Percentiles rank a stretch among this genome's conserved stretches.
phyloP scores from a whole-genome alignment of 139 green algal species.

The Monoraphidium neglectum region DNA sequence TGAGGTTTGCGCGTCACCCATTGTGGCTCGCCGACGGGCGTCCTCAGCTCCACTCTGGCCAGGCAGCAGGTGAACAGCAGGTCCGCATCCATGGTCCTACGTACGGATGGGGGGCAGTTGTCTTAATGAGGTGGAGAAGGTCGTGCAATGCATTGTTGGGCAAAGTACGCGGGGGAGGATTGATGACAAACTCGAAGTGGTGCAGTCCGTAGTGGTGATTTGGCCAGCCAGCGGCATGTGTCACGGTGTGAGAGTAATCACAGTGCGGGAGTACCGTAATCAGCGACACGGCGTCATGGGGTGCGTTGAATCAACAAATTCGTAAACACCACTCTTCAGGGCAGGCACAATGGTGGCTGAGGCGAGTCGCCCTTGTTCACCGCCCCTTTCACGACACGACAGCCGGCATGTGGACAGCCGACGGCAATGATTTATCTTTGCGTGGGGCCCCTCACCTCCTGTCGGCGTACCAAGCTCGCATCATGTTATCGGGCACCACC shows the following conservation, averaged over 20 bases:
- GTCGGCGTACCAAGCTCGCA: constrained; percentile 65
- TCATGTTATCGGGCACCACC: constrained; percentile 83
- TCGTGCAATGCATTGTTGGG: too few species aligned
- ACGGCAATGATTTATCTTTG: too few species aligned
- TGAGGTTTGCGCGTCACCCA: background rate
- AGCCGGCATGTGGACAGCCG: too few species aligned
- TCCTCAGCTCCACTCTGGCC: constrained; percentile 78
- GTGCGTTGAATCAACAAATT: background rate
- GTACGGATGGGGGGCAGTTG: too few species aligned
- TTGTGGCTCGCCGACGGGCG: constrained; percentile 57
- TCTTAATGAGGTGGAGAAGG: too few species aligned
- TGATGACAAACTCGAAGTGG: constrained; percentile 21
- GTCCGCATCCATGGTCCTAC: constrained; percentile 76
- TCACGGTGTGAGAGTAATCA: constrained; percentile 79
- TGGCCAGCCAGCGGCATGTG: constrained; percentile 72
- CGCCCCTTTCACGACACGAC: background rate
- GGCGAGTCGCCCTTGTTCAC: background rate
- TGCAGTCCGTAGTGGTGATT: background rate
- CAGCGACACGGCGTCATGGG: constrained; percentile 86
- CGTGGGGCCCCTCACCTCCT: too few species aligned
- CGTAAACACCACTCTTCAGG: background rate
- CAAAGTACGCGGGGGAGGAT: too few species aligned
- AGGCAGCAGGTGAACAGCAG: constrained; percentile 83
- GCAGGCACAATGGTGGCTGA: background rate
- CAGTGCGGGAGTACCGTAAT: constrained; percentile 80